phyloP scores from a whole-genome alignment of 192 early-diverging fungal genomes.

The Allomyces macrogynus region DNA sequence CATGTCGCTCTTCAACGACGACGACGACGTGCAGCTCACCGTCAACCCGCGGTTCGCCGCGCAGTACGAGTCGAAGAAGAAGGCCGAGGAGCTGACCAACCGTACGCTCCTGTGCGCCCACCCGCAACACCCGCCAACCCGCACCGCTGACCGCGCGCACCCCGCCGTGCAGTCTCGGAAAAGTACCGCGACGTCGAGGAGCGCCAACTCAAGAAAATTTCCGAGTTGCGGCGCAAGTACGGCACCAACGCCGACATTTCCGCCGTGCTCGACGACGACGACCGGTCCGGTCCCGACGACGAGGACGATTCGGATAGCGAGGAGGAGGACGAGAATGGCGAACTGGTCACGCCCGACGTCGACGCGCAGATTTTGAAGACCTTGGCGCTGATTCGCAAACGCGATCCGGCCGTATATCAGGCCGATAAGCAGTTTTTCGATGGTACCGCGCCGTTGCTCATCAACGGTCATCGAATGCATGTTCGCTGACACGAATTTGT shows the following conservation, averaged over 20 bases:
- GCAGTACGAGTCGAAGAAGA: background rate
- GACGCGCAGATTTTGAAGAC: conserved; percentile 90
- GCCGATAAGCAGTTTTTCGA: conserved; percentile 50
- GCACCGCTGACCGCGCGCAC: too few species aligned
- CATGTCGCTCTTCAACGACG: background rate
- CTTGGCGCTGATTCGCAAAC: conserved; percentile 51
- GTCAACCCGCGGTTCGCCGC: background rate
- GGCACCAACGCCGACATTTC: conserved; percentile 11
- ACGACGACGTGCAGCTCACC: background rate
- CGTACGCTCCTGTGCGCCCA: background rate
- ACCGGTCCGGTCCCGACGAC: conserved; percentile 4
- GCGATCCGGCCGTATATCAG: conserved; percentile 70
- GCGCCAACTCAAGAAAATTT: conserved; percentile 7
- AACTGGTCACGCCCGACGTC: conserved; percentile 66
- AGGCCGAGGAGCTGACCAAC: background rate
- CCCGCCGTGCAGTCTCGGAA: conserved; percentile 25
- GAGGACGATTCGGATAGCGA: conserved; percentile 27
- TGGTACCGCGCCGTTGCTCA: conserved; percentile 8
- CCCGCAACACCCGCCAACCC: too few species aligned
- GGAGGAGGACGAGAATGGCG: conserved; percentile 59
- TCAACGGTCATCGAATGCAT: too few species aligned
- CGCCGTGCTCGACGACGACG: background rate
- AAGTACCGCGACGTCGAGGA: conserved; percentile 34
- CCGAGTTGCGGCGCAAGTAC: conserved; percentile 18
- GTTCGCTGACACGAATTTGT: background rate